Evolutionary conservation across 2,329 filamentous ascomycete genomes (phyloP), one percentile per base, ranked within the genome.

Genomic region (Trichoderma harzianum): DNA sequence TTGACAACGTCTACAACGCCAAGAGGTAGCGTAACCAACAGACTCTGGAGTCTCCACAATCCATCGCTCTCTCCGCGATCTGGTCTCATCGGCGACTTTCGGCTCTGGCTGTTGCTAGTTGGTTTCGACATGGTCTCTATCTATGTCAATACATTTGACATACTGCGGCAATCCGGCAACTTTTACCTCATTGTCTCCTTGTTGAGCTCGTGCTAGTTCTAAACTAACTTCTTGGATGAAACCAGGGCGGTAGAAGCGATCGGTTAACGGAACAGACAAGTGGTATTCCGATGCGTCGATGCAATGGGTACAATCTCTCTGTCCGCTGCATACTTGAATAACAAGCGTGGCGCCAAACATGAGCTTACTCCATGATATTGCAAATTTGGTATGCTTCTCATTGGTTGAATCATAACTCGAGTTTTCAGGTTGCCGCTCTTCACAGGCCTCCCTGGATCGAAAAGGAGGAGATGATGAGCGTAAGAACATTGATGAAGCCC

Each of bases 391-490:
- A 16, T 24, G 6, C 18, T 1, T 47, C 43, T 55, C 16, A 24
- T 65, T 53, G 24, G 7, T 12, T 14, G n/a, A 34, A 6, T 53
- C 28, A 26, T 26, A 8, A 34, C 16, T 7, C 10, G 10, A 11
- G 10, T 12, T 21, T 36, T 24, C 5, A 16, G 10, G 6, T 3
- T 69, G 36, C 12, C 14, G 43, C 3, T 60, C 18, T 58, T 89
- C 82, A 97, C 73, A 97, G 86, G 51, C 93, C 94, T 63, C 94
- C 94, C 79, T 97, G 94, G 66, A 97, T 95, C n/a, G 94, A 93
- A 80, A 97, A 97, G 5, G 93, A 96, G 6, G 94, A 96, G 74
- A 97, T 85, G 64, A 97, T 90, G 60, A 98, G 84, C 34, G 97
- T 87, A 61, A 97, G 81, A 11, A 95, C 90, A 79, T 94, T 97